Conservation (phyloP, 2,329 filamentous ascomycete species). For the Botryotinia calthae region DNA sequence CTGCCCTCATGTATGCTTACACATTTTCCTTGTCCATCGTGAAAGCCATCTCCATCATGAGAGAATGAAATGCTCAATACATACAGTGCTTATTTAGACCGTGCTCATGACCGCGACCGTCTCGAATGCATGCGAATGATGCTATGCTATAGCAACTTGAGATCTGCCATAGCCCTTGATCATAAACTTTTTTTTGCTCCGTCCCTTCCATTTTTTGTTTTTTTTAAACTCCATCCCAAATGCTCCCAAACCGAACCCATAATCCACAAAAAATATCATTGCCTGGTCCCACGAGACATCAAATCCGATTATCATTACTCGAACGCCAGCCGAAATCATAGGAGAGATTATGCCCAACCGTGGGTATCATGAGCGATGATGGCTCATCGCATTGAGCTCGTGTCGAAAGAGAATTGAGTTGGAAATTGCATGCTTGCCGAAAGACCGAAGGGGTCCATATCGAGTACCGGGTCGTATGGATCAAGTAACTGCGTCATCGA, state of each 20-base stretch:
- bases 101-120: not conserved
- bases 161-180: not conserved
- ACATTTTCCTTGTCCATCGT: not conserved
- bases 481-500: conserved; percentile 53
- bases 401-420: conserved; percentile 73
- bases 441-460: conserved; percentile 90
- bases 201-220: conserved; percentile 1
- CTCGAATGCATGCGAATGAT: conserved; percentile 6
- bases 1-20: not conserved
- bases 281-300: conserved; percentile 9
- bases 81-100: conserved; percentile 5
- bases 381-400: conserved; percentile 40
- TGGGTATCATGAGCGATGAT: conserved; percentile 35
- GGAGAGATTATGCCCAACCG: conserved; percentile 21
- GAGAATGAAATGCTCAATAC: conserved; percentile 16
- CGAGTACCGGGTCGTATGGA: conserved; percentile 80
- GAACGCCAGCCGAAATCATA: conserved; percentile 11
- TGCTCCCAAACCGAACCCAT: not conserved
- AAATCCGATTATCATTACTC: not conserved
- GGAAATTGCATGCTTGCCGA: conserved; percentile 96
- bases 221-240: conserved; percentile 17
- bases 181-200: not conserved
- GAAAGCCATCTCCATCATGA: not conserved
- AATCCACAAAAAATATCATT: not conserved
- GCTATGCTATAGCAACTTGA: not conserved